Conservation (phyloP, 208 protist genomes). For the Leishmania guyanensis region DNA sequence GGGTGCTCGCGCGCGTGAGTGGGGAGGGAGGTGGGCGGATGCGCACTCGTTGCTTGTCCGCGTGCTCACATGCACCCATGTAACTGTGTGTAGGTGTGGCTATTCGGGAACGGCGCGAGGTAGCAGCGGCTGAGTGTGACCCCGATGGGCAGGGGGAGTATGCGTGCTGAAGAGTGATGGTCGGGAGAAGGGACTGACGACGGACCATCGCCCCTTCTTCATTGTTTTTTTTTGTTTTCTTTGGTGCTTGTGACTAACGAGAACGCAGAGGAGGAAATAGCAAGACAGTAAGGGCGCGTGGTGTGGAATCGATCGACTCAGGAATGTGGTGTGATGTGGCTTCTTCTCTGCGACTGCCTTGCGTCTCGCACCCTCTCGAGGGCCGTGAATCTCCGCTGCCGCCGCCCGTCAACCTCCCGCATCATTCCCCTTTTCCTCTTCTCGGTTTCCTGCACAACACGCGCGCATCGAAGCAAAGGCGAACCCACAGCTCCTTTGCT, state of each 20-base stretch:
- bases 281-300: background rate
- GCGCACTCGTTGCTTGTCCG: background rate
- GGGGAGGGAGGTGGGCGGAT: background rate
- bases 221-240: background rate
- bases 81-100: background rate
- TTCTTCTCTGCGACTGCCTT: background rate
- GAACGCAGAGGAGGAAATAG: background rate
- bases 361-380: background rate
- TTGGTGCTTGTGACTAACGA: background rate
- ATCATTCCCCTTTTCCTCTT: background rate
- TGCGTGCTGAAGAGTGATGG: too few relatives aligned
- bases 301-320: background rate
- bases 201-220: background rate
- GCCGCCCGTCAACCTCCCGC: background rate
- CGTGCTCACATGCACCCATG: background rate
- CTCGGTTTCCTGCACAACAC: background rate
- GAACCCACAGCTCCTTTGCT: background rate
- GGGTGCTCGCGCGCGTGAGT: background rate
- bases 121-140: background rate
- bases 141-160: too few relatives aligned
- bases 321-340: background rate
- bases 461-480: background rate
- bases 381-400: background rate
- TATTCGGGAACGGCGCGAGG: background rate
- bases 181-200: background rate